Percentiles rank a stretch among this genome's conserved stretches.
Conservation (phyloP, 2,329 filamentous ascomycete genomes). For the Trichoderma lentiforme region DNA sequence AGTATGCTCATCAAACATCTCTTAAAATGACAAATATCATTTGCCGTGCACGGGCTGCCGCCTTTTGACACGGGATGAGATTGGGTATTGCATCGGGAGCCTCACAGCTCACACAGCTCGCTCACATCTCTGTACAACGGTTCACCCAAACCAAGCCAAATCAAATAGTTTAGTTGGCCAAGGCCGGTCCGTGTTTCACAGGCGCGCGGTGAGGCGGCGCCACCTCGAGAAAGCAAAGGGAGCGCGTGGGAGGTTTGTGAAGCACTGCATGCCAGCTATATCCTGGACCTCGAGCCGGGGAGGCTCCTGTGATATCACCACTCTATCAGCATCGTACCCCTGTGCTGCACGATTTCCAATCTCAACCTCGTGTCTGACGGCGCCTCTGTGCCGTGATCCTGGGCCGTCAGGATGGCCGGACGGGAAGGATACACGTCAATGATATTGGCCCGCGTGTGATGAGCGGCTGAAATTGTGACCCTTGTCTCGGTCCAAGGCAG, state of each 20-base stretch:
- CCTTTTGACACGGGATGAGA: background rate
- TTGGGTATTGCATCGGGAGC: background rate
- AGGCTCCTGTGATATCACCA: background rate
- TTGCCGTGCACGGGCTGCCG: background rate
- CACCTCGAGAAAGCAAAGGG: background rate
- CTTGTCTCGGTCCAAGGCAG: constrained; percentile 3
- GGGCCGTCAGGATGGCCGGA: background rate
- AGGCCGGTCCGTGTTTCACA: background rate
- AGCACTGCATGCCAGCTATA: background rate
- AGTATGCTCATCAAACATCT: background rate
- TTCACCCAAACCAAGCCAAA: background rate
- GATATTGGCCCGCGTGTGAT: background rate
- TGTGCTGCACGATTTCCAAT: background rate
- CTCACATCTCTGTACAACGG: background rate
- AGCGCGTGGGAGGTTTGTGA: background rate
- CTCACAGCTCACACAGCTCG: background rate
- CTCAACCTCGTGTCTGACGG: background rate
- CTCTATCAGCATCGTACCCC: background rate
- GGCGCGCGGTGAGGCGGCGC: constrained; percentile 15
- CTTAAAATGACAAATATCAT: constrained; percentile 4
- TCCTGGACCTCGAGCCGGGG: background rate
- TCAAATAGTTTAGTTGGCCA: background rate
- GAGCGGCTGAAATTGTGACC: constrained; percentile 1
- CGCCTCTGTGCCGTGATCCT: background rate
- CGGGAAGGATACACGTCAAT: background rate